These are phyloP conservation scores for Ophiocordyceps australis DNA, from an alignment of 2,329 filamentous ascomycete species.

Conservation along the genomic window DNA sequence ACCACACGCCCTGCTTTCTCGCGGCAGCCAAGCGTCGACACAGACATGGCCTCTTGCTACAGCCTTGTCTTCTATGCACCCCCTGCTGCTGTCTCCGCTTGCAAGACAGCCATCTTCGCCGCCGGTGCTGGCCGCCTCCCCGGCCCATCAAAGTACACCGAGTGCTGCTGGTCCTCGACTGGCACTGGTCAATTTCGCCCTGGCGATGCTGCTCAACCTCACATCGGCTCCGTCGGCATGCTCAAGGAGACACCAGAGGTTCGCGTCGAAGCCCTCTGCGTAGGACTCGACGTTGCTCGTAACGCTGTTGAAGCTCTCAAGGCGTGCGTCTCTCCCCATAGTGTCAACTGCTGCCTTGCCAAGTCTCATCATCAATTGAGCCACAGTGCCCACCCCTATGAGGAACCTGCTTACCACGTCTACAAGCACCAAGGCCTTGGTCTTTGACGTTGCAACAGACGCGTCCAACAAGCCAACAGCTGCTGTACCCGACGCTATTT, in stretches of 20 bases:
- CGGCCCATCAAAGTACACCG: conserved; percentile 31
- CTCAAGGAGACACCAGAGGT: conserved; percentile 42
- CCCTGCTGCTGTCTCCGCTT: conserved; percentile 20
- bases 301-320: conserved; percentile 46
- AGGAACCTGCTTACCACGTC: conserved; percentile 30
- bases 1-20: too few relatives aligned
- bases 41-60: conserved; percentile 6
- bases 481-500: too few relatives aligned
- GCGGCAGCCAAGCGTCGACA: too few relatives aligned
- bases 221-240: conserved; percentile 37
- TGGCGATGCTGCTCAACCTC: conserved; percentile 39
- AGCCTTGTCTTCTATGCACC: conserved; percentile 33
- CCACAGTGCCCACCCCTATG: conserved; percentile 26
- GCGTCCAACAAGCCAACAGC: background rate
- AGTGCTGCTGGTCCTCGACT: conserved; percentile 28
- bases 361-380: background rate
- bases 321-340: conserved; percentile 28
- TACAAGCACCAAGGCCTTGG: too few relatives aligned
- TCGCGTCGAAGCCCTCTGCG: conserved; percentile 42
- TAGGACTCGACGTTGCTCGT: conserved; percentile 35
- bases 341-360: background rate
- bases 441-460: too few relatives aligned
- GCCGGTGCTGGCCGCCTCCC: conserved; percentile 37
- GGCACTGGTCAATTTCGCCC: conserved; percentile 52
- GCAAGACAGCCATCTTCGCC: conserved; percentile 37